Base-by-base conservation (phyloP, 345 rosid genomes). In the Lumnitzera littorea region DNA sequence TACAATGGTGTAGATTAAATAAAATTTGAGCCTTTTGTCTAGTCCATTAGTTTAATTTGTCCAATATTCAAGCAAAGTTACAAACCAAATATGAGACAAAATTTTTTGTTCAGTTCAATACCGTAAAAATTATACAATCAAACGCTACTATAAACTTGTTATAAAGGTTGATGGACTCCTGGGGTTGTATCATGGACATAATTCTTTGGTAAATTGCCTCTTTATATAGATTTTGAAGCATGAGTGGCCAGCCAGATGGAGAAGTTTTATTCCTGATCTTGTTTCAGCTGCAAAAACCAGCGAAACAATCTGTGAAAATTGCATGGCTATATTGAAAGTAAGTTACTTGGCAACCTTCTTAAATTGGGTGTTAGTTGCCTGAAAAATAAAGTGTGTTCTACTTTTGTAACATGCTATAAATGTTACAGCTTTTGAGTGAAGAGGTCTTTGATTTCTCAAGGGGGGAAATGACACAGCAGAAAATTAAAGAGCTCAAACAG, bases 271-370 rank as follows among this genome's bases (percentile, higher is more conserved):
- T 69, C 99, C 99, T 43, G 99, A 91, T 77, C 91, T 95, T 61
- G 97, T 95, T 79, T 84, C 96, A 4, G 99, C 99, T 20, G 97
- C 99, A 60, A 95, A 86, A 86, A 88, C 97, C n/a, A 95, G 96
- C 12, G 99, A 95, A 95, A 95, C 97, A 51, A 85, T 95, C 68
- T 95, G 99, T 55, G 99, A 91, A 71, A 95, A 95, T 78, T 95
- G 97, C 89, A 95, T 95, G 99, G 80, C 76, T 15, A 95, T 95
- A 70, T 67, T 95, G 68, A 95, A 95, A 83, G 97, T 88, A 74
- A 72, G 85, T 62, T 43, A 48, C 16, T 23, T 17, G 48, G 47
- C 25, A 16, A 29, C 43, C 65, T 61, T 65, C 60, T 56, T 53
- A 50, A 52, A 29, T 49, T 27, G 15, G 15, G 52, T 17, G 13